These are phyloP conservation scores for Candida smagusa DNA, from an alignment of 1,139 yeast genomes.

Conservation along the genomic window DNA sequence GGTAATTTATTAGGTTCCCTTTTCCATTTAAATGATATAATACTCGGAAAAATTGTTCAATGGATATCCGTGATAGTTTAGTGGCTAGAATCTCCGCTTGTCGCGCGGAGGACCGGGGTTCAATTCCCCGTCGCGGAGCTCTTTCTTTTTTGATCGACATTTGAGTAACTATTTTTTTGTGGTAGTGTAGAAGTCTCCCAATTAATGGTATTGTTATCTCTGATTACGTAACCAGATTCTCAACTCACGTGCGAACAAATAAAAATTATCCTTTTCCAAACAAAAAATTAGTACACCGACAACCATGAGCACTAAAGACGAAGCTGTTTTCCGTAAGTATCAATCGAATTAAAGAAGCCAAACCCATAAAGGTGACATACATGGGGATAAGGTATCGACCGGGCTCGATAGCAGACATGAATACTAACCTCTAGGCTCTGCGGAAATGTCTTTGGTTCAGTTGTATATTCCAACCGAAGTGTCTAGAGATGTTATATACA, in stretches of 20 bases:
- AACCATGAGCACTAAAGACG: conserved; percentile 36
- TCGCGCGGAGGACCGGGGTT: conserved; percentile 69
- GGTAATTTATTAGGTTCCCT: no score
- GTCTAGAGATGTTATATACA: conserved; percentile 60
- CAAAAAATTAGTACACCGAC: neutral
- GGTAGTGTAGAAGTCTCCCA: no score
- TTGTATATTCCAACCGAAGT: conserved; percentile 71
- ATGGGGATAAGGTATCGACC: neutral
- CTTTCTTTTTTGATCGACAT: no score
- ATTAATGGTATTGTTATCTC: no score
- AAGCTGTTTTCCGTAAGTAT: conserved; percentile 65
- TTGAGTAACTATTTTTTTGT: no score
- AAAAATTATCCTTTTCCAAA: no score
- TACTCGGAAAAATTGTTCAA: no score
- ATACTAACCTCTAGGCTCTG: conserved; percentile 46
- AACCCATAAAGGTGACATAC: neutral
- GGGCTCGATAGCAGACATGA: neutral
- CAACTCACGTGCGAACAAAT: no score
- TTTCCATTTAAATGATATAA: no score
- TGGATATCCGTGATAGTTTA: conserved; percentile 39
- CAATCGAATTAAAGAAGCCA: neutral
- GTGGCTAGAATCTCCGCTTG: conserved; percentile 49
- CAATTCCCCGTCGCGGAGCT: conserved; percentile 68
- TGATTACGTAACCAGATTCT: no score
- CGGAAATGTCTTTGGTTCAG: conserved; percentile 77